Evolutionary conservation across 352 stramenopile genomes (phyloP), one percentile per base, ranked within the genome.

Genomic region (Pythium aquatile): DNA sequence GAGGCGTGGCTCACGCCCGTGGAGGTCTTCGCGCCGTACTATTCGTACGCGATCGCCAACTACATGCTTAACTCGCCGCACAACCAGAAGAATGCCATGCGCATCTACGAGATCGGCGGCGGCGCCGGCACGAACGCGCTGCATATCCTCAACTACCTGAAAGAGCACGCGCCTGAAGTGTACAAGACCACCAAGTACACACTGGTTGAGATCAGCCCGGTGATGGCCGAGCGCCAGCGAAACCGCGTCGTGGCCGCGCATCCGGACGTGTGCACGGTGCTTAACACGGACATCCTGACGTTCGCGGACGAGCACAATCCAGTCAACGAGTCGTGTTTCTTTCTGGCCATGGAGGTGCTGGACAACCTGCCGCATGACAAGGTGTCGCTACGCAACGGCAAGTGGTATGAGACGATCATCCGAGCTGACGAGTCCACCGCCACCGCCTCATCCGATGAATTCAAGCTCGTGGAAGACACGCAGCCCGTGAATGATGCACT

Each of bases 351-450:
- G 60, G 90, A 97, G 57, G 87, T 97, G 56, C 77, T 97, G 8
- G 90, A 97, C 74, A 97, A 97, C 67, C 63, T 97, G 33, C 90
- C 89, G 39, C 90, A 97, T 61, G 90, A 97, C 78, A 97, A 97
- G 68, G 83, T 97, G 13, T 61, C 68, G 35, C 67, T 91, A n/a
- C 61, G 74, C n/a, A 77, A 81, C 47, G 83, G 83, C 70, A 86
- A 91, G 65, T 94, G 85, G 85, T 80, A 74, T 67, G 83, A 94
- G 66, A 90, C 83, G 6, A 55, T 88, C 26, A 74, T 94, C 26
- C 75, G 77, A 39, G 68, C 77, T 16, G 48, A 59, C n/a, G 39
- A 53, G 1, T 42, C 69, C 16, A 53, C 33, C 8, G 53, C 33
- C 8, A 16, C 51, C 29, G 61, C 67, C 20, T 39, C 58, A 7